Base-by-base conservation (phyloP, 2,329 filamentous ascomycete species). In the Hypoxylon sp. region DNA sequence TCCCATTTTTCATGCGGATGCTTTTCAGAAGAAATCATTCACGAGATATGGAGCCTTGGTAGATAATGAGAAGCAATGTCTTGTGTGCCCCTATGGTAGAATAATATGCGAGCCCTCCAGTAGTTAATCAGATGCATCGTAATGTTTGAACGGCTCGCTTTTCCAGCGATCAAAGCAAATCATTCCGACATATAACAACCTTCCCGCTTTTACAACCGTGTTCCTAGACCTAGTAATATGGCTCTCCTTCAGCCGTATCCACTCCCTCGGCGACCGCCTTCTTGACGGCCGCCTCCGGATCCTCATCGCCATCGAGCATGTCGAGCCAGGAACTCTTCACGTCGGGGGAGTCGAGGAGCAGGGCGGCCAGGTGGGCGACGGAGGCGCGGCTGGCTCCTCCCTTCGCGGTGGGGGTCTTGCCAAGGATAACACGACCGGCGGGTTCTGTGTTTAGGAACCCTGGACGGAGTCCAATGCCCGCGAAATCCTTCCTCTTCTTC, bases 301-400 rank as follows among this genome's bases (percentile, higher is more conserved):
- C 80, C 64, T 85, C 83, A 0, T 83, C 78, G 0, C 86, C 86
- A 64, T 85, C 81, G 4, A 86, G 68, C 71, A 87, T 75, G 71
- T 88, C 86, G 28, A 87, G 65, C 84, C 86, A 88, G 11, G 73
- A 74, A 53, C 77, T 85, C 76, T 78, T 80, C 22, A 82, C 73
- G 5, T 78, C 78, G 1, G 80, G 80, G 0, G 75, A 75, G 1
- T 83, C 85, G 51, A 91, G 78, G 64, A 89, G 77, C 67, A 82
- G 78, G 8, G 84, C 85, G 1, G 85, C 82, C 2, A 87, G 80
- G 58, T 80, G 76, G 6, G 89, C 89, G 8, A 91, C 88, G 69
- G 85, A 82, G 56, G 83, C 85, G 6, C 89, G 81, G 60, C 83
- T 84, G 48, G 85, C 81, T 0, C 71, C 74, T 11, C 81, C 82